A percentile compares a stretch with the other conserved stretches of the same genome.
Conservation (phyloP, 176 grass and related monocot species). For the Microstegium vimineum region DNA sequence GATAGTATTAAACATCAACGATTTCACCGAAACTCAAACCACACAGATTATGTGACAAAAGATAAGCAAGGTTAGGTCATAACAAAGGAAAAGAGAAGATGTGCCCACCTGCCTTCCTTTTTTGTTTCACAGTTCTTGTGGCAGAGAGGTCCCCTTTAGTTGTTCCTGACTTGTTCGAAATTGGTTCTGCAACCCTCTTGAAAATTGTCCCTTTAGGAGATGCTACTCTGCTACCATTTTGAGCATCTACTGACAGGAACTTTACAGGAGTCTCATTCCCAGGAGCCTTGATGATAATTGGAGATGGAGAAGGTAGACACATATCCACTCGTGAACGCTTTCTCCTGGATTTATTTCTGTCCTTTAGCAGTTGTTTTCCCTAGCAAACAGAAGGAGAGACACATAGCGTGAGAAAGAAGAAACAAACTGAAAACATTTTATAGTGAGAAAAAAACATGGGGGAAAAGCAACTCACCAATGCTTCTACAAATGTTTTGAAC, state of each 20-base stretch:
- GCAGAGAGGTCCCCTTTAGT: slow-evolving; percentile 64
- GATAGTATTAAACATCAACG: neutral
- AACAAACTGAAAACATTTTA: neutral
- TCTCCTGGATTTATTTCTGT: slow-evolving; percentile 88
- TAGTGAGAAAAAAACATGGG: neutral
- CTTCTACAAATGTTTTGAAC: slow-evolving; percentile 98
- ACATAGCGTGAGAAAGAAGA: slow-evolving; percentile 24
- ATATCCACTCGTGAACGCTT: slow-evolving; percentile 61
- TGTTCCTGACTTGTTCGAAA: slow-evolving; percentile 49
- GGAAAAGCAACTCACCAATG: slow-evolving; percentile 56
- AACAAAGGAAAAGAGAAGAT: slow-evolving; percentile 26
- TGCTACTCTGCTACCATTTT: slow-evolving; percentile 57
- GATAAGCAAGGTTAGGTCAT: slow-evolving; percentile 16
- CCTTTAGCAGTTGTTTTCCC: slow-evolving; percentile 95
- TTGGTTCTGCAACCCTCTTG: slow-evolving; percentile 50
- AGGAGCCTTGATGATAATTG: slow-evolving; percentile 37
- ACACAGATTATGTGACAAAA: slow-evolving; percentile 4
- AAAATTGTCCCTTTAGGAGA: slow-evolving; percentile 57
- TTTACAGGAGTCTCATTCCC: slow-evolving; percentile 61
- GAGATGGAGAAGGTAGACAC: slow-evolving; percentile 46
- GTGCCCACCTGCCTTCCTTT: slow-evolving; percentile 68
- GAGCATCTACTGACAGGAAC: slow-evolving; percentile 42
- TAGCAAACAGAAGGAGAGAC: slow-evolving; percentile 12
- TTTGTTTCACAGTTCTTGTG: slow-evolving; percentile 79
- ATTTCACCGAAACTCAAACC: neutral